These are phyloP conservation scores for Termitomyces sp. DNA, from an alignment of 768 basidiomycete species.

Conservation along the genomic window DNA sequence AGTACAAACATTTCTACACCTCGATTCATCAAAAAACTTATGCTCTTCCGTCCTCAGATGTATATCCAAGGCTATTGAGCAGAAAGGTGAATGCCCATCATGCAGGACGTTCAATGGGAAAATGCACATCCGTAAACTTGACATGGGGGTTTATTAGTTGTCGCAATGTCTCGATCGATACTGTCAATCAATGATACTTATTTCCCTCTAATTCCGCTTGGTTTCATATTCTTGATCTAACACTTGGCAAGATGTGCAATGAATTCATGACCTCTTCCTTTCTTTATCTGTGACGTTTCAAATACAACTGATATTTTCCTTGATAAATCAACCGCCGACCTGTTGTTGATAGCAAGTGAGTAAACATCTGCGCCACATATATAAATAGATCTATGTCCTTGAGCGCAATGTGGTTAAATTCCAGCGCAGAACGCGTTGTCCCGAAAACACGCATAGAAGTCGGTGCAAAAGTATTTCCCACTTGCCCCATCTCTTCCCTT, in stretches of 20 bases:
- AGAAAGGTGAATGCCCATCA: slow-evolving; percentile 6
- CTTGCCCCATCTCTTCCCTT: no score
- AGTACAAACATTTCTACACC: neutral
- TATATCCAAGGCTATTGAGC: slow-evolving; percentile 7
- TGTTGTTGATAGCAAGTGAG: no score
- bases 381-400: no score
- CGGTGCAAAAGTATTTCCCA: no score
- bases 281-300: neutral
- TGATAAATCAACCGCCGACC: no score
- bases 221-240: no score
- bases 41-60: neutral
- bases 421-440: no score
- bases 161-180: neutral
- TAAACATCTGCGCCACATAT: neutral
- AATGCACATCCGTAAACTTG: slow-evolving; percentile 7
- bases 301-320: no score
- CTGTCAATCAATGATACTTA: neutral
- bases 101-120: slow-evolving; percentile 2
- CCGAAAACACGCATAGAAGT: no score
- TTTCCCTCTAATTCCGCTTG: neutral
- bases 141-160: slow-evolving; percentile 3
- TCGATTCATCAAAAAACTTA: neutral
- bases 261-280: no score
- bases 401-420: neutral
- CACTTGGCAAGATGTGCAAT: neutral